Evolutionary conservation across 805 yeast species (phyloP), one percentile per base, ranked within the genome.

Genomic region (Wickerhamomyces pijperi): DNA sequence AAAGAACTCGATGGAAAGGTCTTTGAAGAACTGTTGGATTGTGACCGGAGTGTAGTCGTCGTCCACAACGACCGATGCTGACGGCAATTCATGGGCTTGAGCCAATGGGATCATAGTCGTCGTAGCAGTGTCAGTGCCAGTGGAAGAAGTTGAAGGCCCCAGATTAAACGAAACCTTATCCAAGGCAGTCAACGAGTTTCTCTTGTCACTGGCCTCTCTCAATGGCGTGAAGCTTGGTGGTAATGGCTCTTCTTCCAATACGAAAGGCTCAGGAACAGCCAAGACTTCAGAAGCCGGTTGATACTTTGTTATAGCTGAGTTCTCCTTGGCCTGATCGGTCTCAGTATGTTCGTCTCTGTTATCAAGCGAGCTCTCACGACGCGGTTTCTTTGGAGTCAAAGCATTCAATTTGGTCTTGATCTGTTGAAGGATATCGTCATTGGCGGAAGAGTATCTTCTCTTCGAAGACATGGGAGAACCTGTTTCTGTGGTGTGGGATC

Each of bases 391-490:
- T 25, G 57, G 58, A 3, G 56, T 49, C 25, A 53, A 31, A n/a
- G 52, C 47, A 41, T 51, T 49, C 21, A 53, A 40, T 34, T 43
- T 45, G 4, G 46, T 54, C 18, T 55, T 44, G 2, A 54, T 38
- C 20, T 44, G 49, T 17, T 40, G 36, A 2, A 50, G 44, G 5
- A 23, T 36, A 1, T 14, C 11, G 1, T 46, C 49, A 1, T 47
- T 31, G 1, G 39, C 40, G 13, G 35, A 32, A 2, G 19, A 18
- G 9, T 19, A 29, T 25, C 44, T 47, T 19, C 56, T 42, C 36
- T 50, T 54, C 5, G 51, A 45, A 0, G 57, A 53, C 34, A 44
- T 46, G 13, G 58, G 58, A 1, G 58, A 54, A 2, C 58, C 58
- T 2, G 53, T 49, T 34, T 53, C 57, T 3, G 58, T 49, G 7